Conservation (phyloP, 495 filamentous ascomycete genomes). For the Trichoderma parareesei region DNA sequence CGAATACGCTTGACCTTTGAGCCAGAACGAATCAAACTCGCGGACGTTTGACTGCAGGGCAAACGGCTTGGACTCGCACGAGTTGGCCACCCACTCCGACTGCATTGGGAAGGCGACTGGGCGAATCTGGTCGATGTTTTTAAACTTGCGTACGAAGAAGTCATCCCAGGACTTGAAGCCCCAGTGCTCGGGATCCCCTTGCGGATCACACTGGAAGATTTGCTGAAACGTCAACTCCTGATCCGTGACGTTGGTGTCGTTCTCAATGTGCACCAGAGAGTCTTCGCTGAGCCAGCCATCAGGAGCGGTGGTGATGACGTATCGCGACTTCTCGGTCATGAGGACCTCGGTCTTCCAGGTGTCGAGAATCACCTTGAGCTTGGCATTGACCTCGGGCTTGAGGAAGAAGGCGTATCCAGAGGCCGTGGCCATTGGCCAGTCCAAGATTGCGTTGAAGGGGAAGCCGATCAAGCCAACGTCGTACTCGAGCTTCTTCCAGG, state of each 20-base stretch:
- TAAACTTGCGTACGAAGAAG: conserved; percentile 52
- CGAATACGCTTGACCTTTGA: conserved; percentile 49
- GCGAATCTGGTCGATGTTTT: conserved; percentile 29
- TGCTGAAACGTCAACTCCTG: conserved; percentile 26
- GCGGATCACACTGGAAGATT: conserved; percentile 31
- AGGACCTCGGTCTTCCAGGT: conserved; percentile 46
- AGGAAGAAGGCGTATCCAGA: conserved; percentile 50
- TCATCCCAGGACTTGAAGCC: conserved; percentile 57
- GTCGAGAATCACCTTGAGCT: conserved; percentile 49
- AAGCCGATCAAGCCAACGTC: conserved; percentile 16
- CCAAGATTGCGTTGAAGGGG: conserved; percentile 42
- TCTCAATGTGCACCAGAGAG: conserved; percentile 17
- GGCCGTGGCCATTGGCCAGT: conserved; percentile 55
- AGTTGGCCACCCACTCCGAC: conserved; percentile 42
- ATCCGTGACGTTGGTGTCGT: conserved; percentile 1
- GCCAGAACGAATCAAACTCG: conserved; percentile 42
- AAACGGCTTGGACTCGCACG: conserved; percentile 48
- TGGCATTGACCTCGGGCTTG: conserved; percentile 44
- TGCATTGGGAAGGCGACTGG: conserved; percentile 40
- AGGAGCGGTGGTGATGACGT: conserved; percentile 33
- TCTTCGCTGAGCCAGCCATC: conserved; percentile 44
- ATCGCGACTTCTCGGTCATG: conserved; percentile 34
- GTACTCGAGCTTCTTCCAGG: conserved; percentile 41
- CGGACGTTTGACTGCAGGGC: conserved; percentile 25
- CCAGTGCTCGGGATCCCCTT: conserved; percentile 21